phyloP scores from a whole-genome alignment of 202 grass and related monocot genomes.

The Zoysia matrella region DNA sequence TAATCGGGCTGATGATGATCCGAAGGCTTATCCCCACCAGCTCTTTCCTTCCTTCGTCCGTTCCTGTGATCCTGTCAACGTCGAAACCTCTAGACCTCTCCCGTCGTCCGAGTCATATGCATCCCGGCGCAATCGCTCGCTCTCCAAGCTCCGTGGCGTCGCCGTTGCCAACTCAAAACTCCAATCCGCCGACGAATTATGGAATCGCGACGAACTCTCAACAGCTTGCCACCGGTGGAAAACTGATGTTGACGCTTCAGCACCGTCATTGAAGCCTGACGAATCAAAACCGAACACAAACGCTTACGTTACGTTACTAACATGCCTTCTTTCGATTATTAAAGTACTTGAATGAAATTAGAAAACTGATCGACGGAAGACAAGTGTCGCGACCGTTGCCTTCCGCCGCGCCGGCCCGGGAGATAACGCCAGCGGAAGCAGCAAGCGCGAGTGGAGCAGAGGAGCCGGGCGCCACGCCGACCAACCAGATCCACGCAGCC shows the following conservation, averaged over 20 bases:
- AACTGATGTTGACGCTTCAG: not conserved
- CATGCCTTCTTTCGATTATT: no score
- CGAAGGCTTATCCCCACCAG: no score
- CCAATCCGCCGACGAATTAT: not conserved
- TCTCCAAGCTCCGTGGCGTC: not conserved
- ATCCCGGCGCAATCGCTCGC: not conserved
- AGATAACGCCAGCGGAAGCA: conserved; percentile 14
- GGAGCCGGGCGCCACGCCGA: conserved; percentile 3
- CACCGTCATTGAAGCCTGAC: not conserved
- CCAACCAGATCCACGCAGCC: conserved; percentile 20
- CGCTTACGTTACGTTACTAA: not conserved
- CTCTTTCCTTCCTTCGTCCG: not conserved
- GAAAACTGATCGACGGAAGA: not conserved
- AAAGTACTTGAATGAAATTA: not conserved
- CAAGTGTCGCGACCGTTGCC: not conserved
- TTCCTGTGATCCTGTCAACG: conserved; percentile 31
- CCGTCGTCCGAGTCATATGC: conserved; percentile 1
- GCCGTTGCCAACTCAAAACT: not conserved
- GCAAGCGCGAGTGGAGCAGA: not conserved
- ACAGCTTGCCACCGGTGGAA: not conserved
- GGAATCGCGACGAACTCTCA: not conserved
- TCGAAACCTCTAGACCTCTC: conserved; percentile 31
- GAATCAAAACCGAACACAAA: conserved; percentile 15
- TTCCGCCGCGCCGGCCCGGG: not conserved
- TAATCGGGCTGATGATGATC: not conserved